A percentile compares a stretch with the other conserved stretches of the same genome.
phyloP scores from a whole-genome alignment of 257 asterid species.

The Coffea canephora region DNA sequence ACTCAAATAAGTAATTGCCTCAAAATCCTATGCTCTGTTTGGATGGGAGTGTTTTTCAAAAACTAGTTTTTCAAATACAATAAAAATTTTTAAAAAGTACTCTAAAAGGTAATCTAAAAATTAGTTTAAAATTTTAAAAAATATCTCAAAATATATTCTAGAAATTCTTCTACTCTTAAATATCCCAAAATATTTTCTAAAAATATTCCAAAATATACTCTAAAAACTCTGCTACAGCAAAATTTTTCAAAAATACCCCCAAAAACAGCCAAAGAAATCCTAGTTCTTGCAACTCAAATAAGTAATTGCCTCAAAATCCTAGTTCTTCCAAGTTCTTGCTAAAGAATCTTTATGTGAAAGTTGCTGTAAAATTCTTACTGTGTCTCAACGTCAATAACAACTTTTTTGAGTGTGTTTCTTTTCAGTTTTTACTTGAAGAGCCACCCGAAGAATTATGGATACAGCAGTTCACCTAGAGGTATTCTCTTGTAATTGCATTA shows the following conservation, averaged over 20 bases:
- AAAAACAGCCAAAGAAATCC: no score
- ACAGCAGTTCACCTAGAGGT: background rate
- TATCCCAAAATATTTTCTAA: no score
- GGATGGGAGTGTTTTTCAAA: no score
- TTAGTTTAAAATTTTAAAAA: no score
- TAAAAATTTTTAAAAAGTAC: no score
- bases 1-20: background rate
- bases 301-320: background rate
- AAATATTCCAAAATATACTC: no score
- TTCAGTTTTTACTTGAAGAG: background rate
- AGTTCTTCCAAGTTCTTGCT: background rate
- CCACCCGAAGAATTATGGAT: background rate
- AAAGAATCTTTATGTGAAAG: background rate
- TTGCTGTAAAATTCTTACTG: background rate
- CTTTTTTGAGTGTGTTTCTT: background rate
- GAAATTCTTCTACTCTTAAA: no score
- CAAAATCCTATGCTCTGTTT: background rate
- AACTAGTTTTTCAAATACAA: no score
- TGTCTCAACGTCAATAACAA: background rate
- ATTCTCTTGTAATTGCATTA: background rate
- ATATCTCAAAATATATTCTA: no score
- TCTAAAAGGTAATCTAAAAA: no score
- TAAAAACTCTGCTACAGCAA: no score
- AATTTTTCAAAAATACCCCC: no score
- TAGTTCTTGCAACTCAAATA: background rate